Evolutionary conservation across 2,329 filamentous ascomycete genomes (phyloP).

Genomic region (Rachicladosporium sp.): DNA sequence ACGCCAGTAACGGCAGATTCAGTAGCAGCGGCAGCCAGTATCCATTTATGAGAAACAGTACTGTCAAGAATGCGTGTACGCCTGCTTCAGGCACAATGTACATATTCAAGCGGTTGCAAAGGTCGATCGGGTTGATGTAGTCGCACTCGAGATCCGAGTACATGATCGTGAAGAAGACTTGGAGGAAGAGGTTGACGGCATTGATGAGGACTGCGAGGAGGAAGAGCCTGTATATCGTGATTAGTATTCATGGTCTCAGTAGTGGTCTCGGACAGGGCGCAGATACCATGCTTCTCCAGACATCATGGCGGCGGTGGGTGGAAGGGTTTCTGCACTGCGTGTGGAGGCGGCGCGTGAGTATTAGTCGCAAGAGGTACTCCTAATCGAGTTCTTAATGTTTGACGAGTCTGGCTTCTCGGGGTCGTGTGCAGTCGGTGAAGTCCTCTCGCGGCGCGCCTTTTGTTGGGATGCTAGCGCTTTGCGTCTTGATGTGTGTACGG

Average conservation of each 20-base stretch:
- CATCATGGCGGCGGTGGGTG: slow-evolving; percentile 17
- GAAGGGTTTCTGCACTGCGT: background rate
- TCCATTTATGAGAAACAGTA: slow-evolving; percentile 94
- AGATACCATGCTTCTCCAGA: slow-evolving; percentile 28
- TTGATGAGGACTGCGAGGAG: slow-evolving; percentile 97
- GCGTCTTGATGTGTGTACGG: no score
- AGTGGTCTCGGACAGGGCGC: slow-evolving; percentile 1
- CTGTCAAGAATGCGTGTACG: slow-evolving; percentile 89
- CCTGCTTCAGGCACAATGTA: slow-evolving; percentile 98
- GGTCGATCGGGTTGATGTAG: slow-evolving; percentile 99
- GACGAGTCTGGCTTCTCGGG: no score
- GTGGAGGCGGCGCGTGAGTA: no score
- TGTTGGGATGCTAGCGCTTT: no score
- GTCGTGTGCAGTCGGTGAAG: no score
- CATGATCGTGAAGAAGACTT: slow-evolving; percentile 99
- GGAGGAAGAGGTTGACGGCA: slow-evolving; percentile 98
- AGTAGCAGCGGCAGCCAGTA: slow-evolving; percentile 92
- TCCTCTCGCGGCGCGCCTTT: no score
- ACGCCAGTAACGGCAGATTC: slow-evolving; percentile 81
- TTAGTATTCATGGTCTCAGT: slow-evolving; percentile 5
- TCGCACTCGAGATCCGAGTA: slow-evolving; percentile 99
- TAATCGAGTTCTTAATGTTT: no score
- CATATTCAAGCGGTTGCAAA: slow-evolving; percentile 99
- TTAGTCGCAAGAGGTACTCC: no score
- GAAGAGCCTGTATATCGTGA: slow-evolving; percentile 56